Conservation (phyloP, 1,284 basidiomycete species). For the Golubevia sp. region DNA sequence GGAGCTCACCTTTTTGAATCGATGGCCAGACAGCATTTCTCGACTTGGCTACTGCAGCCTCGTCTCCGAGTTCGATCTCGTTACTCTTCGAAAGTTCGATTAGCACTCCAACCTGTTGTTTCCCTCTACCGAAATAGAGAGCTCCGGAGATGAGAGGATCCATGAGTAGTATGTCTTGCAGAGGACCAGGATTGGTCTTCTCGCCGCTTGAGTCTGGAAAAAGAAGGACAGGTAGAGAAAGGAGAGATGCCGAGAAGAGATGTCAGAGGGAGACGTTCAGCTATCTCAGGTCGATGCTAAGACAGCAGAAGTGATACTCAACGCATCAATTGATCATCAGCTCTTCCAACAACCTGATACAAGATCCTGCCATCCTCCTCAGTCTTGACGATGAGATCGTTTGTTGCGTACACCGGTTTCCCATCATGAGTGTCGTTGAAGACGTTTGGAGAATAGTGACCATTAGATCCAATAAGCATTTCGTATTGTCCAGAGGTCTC, state of each 20-base stretch:
- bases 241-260: too few species aligned
- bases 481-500: neutral
- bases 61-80: neutral
- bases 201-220: slow-evolving; percentile 7
- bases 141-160: neutral
- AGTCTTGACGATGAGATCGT: neutral
- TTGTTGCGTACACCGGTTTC: neutral
- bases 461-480: neutral
- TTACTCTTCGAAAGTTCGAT: neutral
- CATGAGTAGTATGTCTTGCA: neutral
- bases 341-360: neutral
- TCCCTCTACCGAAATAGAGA: neutral
- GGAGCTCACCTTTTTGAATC: neutral
- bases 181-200: slow-evolving; percentile 5
- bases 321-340: slow-evolving; percentile 5
- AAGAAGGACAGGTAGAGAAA: too few species aligned
- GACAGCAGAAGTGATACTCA: neutral
- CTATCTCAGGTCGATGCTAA: too few species aligned
- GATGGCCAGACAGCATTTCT: slow-evolving; percentile 4
- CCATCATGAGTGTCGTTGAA: slow-evolving; percentile 3
- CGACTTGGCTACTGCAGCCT: slow-evolving; percentile 2
- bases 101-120: neutral
- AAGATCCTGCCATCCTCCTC: neutral
- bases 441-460: neutral
- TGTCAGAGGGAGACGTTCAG: too few species aligned